phyloP scores from a whole-genome alignment of 1,139 yeast species.

The Scheffersomyces quercinus region DNA sequence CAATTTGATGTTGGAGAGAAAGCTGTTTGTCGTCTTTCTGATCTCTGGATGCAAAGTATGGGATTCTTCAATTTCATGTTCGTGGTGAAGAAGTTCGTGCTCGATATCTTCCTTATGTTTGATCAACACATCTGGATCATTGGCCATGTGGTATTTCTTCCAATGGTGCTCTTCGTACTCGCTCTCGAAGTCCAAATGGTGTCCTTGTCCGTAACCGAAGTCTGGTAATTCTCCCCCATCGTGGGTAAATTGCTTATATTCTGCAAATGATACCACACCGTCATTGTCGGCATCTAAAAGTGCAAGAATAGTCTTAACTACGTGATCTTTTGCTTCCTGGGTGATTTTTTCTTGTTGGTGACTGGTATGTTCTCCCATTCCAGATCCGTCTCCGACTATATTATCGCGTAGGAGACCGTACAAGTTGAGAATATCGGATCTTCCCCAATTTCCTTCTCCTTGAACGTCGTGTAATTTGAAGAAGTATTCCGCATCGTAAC shows the following conservation, averaged over 20 bases:
- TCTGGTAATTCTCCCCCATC: conserved; percentile 83
- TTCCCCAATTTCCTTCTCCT: conserved; percentile 53
- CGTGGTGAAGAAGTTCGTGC: conserved; percentile 86
- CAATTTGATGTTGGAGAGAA: conserved; percentile 34
- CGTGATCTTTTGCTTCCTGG: conserved; percentile 56
- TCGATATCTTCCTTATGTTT: conserved; percentile 89
- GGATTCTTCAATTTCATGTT: conserved; percentile 70
- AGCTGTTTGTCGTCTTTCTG: conserved; percentile 31
- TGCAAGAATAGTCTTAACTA: conserved; percentile 53
- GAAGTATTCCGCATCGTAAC: conserved; percentile 74
- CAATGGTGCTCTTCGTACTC: conserved; percentile 96
- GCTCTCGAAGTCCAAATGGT: conserved; percentile 89
- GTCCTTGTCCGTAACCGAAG: conserved; percentile 95
- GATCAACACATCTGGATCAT: conserved; percentile 77
- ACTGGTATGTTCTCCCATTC: conserved; percentile 77
- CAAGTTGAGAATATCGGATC: conserved; percentile 68
- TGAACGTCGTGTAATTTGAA: conserved; percentile 77
- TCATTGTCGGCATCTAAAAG: conserved; percentile 70
- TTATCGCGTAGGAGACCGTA: conserved; percentile 77
- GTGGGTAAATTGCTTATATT: conserved; percentile 65
- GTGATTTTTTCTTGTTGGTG: conserved; percentile 55
- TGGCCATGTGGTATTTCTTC: conserved; percentile 77
- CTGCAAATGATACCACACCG: conserved; percentile 63
- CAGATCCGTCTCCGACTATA: conserved; percentile 86
- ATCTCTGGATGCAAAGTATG: conserved; percentile 46